Evolutionary conservation across 1,139 yeast species (phyloP), one percentile per base, ranked within the genome.

Genomic region (Nakaseomyces kungkrabaensis): DNA sequence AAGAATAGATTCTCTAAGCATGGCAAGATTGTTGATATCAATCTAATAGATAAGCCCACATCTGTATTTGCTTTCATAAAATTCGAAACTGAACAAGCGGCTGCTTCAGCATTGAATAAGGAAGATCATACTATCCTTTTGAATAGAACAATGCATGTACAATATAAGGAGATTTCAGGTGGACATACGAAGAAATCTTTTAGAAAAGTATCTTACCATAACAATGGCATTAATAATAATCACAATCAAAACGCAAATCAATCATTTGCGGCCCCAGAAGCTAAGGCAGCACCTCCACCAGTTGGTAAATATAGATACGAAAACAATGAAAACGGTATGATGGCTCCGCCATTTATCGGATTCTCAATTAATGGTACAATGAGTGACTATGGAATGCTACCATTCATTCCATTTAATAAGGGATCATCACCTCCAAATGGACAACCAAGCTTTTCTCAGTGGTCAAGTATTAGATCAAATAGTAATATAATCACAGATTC

Each of bases 131-230:
- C 94, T 1, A 76, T 82, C 67, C 79, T 87, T 59, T 70, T 78
- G 59, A 81, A 78, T 49, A 82, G 77, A 65, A 83, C 92, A 4
- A 83, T 87, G 73, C 92, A 85, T 67, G 95, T 87, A 43, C 94
- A 85, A 65, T 86, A 83, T 62, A 76, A 85, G 52, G 94, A 85
- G 63, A 68, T 78, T 31, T 64, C 65, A 41, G 63, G 62, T 32
- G 54, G 55, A 37, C 59, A 61, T 47, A 54, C 51, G 5, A 58
- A 56, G 48, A 56, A 55, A 36, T 46, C 54, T 11, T 46, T 48
- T 13, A 59, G 57, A 49, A 60, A 57, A 51, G 52, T 48, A 42
- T 43, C 48, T 37, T 32, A 44, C 5, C 37, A 38, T 51, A 59
- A 56, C 34, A 56, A 50, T 42, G 56, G 60, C 56, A 52, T 51